A percentile compares a stretch with the other conserved stretches of the same genome.
phyloP scores from a whole-genome alignment of 768 basidiomycete species.

The Leucosporidium yakuticum region DNA sequence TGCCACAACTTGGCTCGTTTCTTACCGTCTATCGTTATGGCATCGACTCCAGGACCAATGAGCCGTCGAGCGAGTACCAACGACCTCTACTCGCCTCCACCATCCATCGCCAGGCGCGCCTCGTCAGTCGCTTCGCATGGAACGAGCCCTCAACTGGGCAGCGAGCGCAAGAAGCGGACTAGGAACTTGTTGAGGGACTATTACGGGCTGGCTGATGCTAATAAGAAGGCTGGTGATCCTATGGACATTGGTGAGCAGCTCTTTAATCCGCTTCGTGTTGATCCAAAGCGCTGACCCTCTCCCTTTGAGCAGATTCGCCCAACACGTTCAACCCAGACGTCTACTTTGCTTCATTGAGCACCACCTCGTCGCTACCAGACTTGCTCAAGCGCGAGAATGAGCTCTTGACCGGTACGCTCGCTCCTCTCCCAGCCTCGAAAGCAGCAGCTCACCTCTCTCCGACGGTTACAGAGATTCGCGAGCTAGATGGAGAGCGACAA shows the following conservation, averaged over 20 bases:
- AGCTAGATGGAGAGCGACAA: constrained; percentile 80
- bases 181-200: constrained; percentile 75
- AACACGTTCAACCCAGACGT: constrained; percentile 2
- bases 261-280: not conserved
- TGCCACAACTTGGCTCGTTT: no score
- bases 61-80: not conserved
- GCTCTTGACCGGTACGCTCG: constrained; percentile 57
- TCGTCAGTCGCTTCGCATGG: constrained; percentile 10
- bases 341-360: constrained; percentile 7
- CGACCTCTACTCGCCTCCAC: constrained; percentile 11
- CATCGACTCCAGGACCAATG: no score
- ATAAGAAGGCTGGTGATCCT: constrained; percentile 48
- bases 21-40: no score
- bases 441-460: not conserved
- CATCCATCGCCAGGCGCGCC: constrained; percentile 14
- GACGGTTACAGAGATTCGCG: constrained; percentile 62
- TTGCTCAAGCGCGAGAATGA: constrained; percentile 78
- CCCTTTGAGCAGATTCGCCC: constrained; percentile 4
- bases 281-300: constrained; percentile 37
- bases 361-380: constrained; percentile 28
- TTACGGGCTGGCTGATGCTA: constrained; percentile 74
- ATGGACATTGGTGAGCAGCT: constrained; percentile 57
- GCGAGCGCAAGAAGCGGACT: constrained; percentile 53
- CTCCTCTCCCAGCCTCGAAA: not conserved
- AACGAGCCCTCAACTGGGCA: no score